Evolutionary conservation across 352 stramenopile species (phyloP), one percentile per base, ranked within the genome.

Genomic region (Phytophthora cryptogea): DNA sequence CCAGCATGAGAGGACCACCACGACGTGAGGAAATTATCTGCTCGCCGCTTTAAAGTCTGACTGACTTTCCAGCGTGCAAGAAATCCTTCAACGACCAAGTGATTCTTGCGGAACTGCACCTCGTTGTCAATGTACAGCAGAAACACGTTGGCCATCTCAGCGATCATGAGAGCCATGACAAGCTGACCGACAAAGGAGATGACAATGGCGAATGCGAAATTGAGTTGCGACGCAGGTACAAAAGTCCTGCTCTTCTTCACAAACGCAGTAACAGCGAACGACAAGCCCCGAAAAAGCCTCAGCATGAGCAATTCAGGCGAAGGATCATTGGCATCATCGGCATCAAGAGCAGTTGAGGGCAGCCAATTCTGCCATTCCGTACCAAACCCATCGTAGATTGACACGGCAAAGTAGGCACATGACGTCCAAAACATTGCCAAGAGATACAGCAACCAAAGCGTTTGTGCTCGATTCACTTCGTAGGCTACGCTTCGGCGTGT

Each of bases 141-240:
- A 47, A 83, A 86, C 0, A 91, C 56, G 28, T 81, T 86, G 3
- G 79, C 80, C 52, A 89, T 78, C 55, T 89, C 77, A 14, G 79
- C 76, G 46, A 91, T 89, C 77, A 91, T 89, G 11, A 88, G 66
- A n/a, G 78, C 76, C 82, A 88, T 91, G 42, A 83, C 63, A 14
- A 91, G 66, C 54, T 88, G 76, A 0, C 82, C 78, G 5, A 70
- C 39, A 32, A 88, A 86, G 37, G 71, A 83, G 5, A 83, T 66
- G 27, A 72, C 36, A 39, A 88, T 79, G 14, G 66, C 78, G 41
- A 88, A 88, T 14, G 64, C 63, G 10, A 75, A 78, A 41, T 86
- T 68, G 9, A 86, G 53, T 32, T 76, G 63, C 0, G 63, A 62
- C 8, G 57, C 68, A 4, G 78, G 76, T 2, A 75, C 50, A 26